phyloP scores from a whole-genome alignment of 768 basidiomycete species.

The Rhodosporidiobolus odoratus region DNA sequence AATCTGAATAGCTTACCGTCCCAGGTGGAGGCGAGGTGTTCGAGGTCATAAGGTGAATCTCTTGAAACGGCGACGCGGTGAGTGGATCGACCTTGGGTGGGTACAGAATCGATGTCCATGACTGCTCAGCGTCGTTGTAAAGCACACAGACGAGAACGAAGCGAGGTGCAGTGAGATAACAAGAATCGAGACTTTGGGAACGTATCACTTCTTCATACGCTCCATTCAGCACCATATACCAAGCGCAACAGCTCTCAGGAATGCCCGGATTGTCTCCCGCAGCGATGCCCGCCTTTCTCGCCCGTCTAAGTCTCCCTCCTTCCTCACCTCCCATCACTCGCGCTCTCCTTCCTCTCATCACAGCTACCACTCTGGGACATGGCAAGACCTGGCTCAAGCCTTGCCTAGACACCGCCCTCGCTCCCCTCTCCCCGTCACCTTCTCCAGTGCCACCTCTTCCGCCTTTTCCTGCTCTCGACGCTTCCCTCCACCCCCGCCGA shows the following conservation, averaged over 20 bases:
- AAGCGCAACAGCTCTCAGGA: too few relatives aligned
- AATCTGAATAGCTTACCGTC: conserved; percentile 53
- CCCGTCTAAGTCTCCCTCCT: neutral
- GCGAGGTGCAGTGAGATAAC: neutral
- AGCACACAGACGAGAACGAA: neutral
- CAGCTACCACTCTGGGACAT: conserved; percentile 18
- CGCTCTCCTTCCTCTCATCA: conserved; percentile 18
- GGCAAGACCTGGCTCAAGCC: conserved; percentile 7
- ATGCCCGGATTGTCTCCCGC: neutral
- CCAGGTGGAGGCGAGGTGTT: conserved; percentile 70
- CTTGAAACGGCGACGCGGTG: conserved; percentile 56
- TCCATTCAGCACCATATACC: neutral
- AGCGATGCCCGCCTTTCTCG: neutral
- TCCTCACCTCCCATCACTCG: neutral
- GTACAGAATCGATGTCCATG: neutral
- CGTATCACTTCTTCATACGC: neutral
- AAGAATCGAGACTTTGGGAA: neutral
- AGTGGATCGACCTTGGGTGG: neutral
- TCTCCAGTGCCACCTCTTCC: conserved; percentile 4
- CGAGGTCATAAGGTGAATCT: conserved; percentile 80
- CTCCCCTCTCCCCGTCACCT: neutral
- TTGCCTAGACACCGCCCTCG: neutral
- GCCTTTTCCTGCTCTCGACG: neutral
- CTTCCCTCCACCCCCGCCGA: conserved; percentile 11
- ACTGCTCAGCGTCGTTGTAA: neutral